Evolutionary conservation across 768 basidiomycete genomes (phyloP).

Genomic region (Kwoniella mangroviensis): DNA sequence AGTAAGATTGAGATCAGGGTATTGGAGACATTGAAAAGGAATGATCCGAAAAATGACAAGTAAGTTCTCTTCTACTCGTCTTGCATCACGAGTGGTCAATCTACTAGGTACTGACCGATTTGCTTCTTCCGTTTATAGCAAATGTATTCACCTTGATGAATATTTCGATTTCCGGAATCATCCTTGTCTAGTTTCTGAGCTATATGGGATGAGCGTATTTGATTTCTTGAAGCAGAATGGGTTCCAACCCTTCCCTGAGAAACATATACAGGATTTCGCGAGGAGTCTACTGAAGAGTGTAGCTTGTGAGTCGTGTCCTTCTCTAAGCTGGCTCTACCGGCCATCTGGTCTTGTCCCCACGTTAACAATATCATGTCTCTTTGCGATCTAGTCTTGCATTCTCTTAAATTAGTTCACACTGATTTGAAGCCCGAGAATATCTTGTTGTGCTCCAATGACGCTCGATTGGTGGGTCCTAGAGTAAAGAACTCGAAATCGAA

Average conservation of each 20-base stretch:
- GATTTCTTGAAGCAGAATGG: conserved; percentile 98
- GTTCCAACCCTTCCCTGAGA: conserved; percentile 92
- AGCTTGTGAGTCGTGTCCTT: conserved; percentile 69
- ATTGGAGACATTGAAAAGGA: conserved; percentile 83
- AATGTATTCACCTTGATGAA: conserved; percentile 93
- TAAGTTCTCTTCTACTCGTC: conserved; percentile 60
- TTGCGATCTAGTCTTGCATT: conserved; percentile 74
- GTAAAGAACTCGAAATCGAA: conserved; percentile 67
- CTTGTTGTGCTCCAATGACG: conserved; percentile 84
- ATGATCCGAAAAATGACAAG: conserved; percentile 86
- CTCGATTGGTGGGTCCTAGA: conserved; percentile 50
- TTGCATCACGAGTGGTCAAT: no score
- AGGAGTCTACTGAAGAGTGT: conserved; percentile 88
- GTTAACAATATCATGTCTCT: neutral
- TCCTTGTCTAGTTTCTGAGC: conserved; percentile 93
- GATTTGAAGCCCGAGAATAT: conserved; percentile 99
- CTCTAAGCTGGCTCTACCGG: neutral
- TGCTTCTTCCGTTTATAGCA: conserved; percentile 62
- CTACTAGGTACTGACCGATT: no score
- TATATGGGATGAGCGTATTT: conserved; percentile 96
- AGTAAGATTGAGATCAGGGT: conserved; percentile 98
- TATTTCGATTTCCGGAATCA: conserved; percentile 98
- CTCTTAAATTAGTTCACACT: conserved; percentile 89
- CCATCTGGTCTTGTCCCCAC: no score
- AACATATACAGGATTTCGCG: conserved; percentile 95